Base-by-base conservation (phyloP, 176 grass and related monocot genomes). In the Areca catechu region DNA sequence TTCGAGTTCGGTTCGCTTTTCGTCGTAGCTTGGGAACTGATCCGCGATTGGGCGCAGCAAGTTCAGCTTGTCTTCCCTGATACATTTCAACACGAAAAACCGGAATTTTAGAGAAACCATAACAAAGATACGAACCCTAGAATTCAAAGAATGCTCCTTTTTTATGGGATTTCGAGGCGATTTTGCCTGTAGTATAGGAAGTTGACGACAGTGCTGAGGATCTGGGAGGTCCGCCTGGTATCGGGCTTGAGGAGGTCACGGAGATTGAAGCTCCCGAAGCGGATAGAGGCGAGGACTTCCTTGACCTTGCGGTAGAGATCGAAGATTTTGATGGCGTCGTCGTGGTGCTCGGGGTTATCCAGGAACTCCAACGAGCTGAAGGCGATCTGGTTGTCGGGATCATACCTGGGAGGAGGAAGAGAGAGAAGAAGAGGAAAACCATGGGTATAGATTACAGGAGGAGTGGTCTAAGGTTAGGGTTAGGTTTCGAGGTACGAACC, bases 181-280 rank as follows among this genome's bases (percentile, higher is more conserved):
- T 29, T 5, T 30, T 27, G 69, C 74, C 80, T 68, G 50, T 82
- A 90, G 67, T 74, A 76, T 56, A 95, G 75, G 78, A 57, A 95
- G 65, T 95, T 95, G 67, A 90, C 63, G 28, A 90, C 0, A 23
- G 82, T 71, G 66, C 90, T 95, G 67, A 95, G 85, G 66, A 89
- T 60, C 16, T 51, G 24, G 16, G 29, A 4, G 22, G 73, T 74
- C 14, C 76, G 79, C 48, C 51, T 79, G n/a, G 71, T 63, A 6
- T 67, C 53, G 16, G 90, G 86, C 43, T 64, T 68, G 53, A 90
- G 4, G 15, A 95, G 55, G 58, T 95, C 82, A 5, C 73, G 66
- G 37, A 95, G 58, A 9, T 59, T 76, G 74, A 86, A 73, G 5
- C 22, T 74, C 4, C 20, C 18, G 60, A 83, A 95, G 10, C 49